These are phyloP conservation scores for Hygrocybe coccinea DNA, from an alignment of 768 basidiomycete genomes.

Conservation along the genomic window DNA sequence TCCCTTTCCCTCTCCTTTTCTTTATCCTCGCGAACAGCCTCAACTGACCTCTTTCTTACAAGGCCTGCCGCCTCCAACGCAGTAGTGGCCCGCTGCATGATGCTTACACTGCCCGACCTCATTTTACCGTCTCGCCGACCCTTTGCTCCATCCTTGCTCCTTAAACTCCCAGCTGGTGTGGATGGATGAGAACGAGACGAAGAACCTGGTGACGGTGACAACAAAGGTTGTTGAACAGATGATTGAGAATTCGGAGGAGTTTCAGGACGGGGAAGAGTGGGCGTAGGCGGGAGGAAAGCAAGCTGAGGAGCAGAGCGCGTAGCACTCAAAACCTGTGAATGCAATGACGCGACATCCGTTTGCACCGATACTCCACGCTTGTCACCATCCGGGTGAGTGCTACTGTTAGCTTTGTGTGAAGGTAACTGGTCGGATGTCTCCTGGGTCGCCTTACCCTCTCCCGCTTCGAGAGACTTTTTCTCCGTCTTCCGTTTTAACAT, in stretches of 20 bases:
- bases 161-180: slow-evolving; percentile 61
- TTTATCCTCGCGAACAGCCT: slow-evolving; percentile 62
- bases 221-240: slow-evolving; percentile 43
- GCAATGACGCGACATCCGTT: slow-evolving; percentile 34
- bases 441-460: slow-evolving; percentile 19
- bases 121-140: slow-evolving; percentile 41
- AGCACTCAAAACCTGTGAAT: slow-evolving; percentile 23
- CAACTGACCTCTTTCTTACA: slow-evolving; percentile 76
- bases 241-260: slow-evolving; percentile 43
- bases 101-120: slow-evolving; percentile 86
- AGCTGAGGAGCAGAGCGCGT: slow-evolving; percentile 53
- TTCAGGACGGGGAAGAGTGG: slow-evolving; percentile 47
- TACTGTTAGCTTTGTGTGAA: slow-evolving; percentile 20
- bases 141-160: slow-evolving; percentile 46
- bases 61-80: slow-evolving; percentile 82
- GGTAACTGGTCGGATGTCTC: slow-evolving; percentile 13
- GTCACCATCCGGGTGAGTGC: slow-evolving; percentile 29
- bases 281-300: slow-evolving; percentile 74
- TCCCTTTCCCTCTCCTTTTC: slow-evolving; percentile 43
- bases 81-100: slow-evolving; percentile 93
- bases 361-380: slow-evolving; percentile 41
- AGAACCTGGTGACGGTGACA: slow-evolving; percentile 54
- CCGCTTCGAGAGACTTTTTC: slow-evolving; percentile 42
- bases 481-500: slow-evolving; percentile 81
- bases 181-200: slow-evolving; percentile 60